Conservation (phyloP, 139 green algal species). For the Coelastrella sp. region DNA sequence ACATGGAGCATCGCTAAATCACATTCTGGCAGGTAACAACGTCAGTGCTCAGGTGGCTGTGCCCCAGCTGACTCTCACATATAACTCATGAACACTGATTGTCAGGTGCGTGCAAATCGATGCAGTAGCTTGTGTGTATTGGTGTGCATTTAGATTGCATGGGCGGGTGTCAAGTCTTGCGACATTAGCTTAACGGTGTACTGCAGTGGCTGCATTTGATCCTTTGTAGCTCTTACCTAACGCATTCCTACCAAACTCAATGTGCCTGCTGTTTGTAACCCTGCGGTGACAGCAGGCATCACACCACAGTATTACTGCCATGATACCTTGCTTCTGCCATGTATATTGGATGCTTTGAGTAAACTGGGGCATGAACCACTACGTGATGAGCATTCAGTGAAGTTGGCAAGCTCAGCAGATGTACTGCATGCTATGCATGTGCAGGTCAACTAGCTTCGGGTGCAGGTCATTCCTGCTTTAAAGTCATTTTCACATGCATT, state of each 20-base stretch:
- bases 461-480: too few relatives aligned
- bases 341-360: neutral
- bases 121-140: too few relatives aligned
- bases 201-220: neutral
- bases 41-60: neutral
- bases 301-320: neutral
- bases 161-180: neutral
- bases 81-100: constrained; percentile 16
- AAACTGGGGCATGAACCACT: constrained; percentile 5
- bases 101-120: neutral
- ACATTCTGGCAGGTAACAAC: neutral
- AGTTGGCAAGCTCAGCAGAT: too few relatives aligned
- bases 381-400: neutral
- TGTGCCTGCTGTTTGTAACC: neutral
- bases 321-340: neutral
- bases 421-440: too few relatives aligned
- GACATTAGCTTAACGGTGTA: neutral
- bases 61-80: constrained; percentile 17
- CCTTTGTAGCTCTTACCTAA: neutral
- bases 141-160: neutral
- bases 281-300: neutral
- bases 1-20: constrained; percentile 10
- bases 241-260: neutral
- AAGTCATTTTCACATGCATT: too few relatives aligned
- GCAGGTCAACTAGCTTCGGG: too few relatives aligned